Base-by-base conservation (phyloP, 768 basidiomycete species). In the Russula compacta region DNA sequence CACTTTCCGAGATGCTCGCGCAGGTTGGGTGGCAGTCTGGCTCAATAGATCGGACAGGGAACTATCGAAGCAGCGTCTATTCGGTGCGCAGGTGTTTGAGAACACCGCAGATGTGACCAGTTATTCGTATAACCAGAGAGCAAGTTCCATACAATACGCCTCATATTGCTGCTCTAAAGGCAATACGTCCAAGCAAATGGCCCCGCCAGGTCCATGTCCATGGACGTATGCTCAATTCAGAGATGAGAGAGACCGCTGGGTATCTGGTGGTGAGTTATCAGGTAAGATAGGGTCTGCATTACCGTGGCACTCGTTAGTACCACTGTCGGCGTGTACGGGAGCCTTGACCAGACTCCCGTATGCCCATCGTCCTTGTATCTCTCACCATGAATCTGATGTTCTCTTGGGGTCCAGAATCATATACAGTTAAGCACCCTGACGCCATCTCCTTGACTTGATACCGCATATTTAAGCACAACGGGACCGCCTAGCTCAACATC, bases 31-130 rank as follows among this genome's bases (percentile, higher is more conserved):
- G 48, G 17, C 48, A 21, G 24, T 38, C 19, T 51, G 19, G 33
- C 2, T 4, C 12, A 11, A 15, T 56, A 86, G 85, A 77, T 87
- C 60, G 90, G 88, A 15, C 84, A 85, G 7, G 86, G 87, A 12
- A 85, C 85, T 3, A 81, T 81, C 64, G 77, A 86, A 71, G 81
- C 83, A 49, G 85, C 47, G 78, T 88, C 62, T 92, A 89, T 72
- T 83, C 87, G 76, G 74, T 19, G 66, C 67, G n/a, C 38, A 78
- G 56, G 81, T 89, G 44, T 79, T 77, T 68, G 83, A 90, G 70
- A 87, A 92, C 69, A 73, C 77, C 4, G 80, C 49, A 51, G 49
- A 51, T 15, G 33, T 51, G 33, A 19, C 49, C n/a, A 51, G 49
- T 19, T 51, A 12, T 51, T 51, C 49, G 33, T 51, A 51, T 17